Base-by-base conservation (phyloP, 2,329 filamentous ascomycete species). In the Fusarium brachygibbosum region DNA sequence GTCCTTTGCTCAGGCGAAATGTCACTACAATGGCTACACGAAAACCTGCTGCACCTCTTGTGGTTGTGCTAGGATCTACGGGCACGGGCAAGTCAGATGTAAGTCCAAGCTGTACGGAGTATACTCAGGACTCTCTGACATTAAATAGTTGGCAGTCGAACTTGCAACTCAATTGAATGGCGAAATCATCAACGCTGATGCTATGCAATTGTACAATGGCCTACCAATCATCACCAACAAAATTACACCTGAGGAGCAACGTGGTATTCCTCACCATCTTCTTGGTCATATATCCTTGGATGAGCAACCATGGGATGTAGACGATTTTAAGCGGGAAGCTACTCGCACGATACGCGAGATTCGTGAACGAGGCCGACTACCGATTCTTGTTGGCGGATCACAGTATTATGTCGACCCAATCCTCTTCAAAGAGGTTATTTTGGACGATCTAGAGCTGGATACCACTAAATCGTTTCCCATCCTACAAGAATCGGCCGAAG, bases 151-250 rank as follows among this genome's bases (percentile, higher is more conserved):
- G 70, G 96, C 96, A 11, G 91, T 99, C 40, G 93, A 97, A 68
- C 82, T 99, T 52, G 96, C 97, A 1, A 85, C 85, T 41, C 88
- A 86, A 23, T 94, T 94, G 80, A 90, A 96, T 79, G 96, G 97
- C 76, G 96, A 99, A 79, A 88, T 99, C 53, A 94, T 99, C 81
- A 99, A 99, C 77, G 93, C 93, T 46, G 96, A 99, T 84, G 96
- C 96, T 38, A 97, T 99, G 94, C 96, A 99, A 78, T 90, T 99
- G 81, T 99, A 99, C 79, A 87, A 88, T 54, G 96, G 96, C 4
- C 83, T 99, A 42, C 94, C 96, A 7, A 91, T 98, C 68, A 95
- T 98, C 72, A 99, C 96, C 28, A 99, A 99, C 79, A 97, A 98
- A 78, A 92, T 98, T 61, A 88, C 92, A 0, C 53, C 76, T 1